phyloP scores from a whole-genome alignment of 495 filamentous ascomycete genomes.

The Penicillium atrosanguineum region DNA sequence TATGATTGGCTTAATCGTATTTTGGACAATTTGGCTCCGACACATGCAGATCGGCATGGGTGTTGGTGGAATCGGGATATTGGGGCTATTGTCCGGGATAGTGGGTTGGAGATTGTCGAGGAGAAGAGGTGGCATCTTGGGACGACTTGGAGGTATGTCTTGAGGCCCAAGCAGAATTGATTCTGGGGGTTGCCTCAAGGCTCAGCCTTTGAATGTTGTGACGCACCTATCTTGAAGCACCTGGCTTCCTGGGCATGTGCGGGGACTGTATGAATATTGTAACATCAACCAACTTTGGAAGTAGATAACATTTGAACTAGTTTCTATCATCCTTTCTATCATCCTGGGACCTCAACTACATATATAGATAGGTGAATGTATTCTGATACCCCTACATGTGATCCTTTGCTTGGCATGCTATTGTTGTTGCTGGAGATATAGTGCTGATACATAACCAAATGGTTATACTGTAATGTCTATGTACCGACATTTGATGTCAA shows the following conservation, averaged over 20 bases:
- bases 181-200: not conserved
- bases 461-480: too few relatives aligned
- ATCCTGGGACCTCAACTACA: too few relatives aligned
- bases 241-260: not conserved
- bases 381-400: too few relatives aligned
- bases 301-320: too few relatives aligned
- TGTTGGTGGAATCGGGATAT: slow-evolving; percentile 99
- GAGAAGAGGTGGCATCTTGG: slow-evolving; percentile 70
- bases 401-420: too few relatives aligned
- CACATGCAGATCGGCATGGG: slow-evolving; percentile 80
- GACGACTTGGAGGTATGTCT: slow-evolving; percentile 68
- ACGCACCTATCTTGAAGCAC: too few relatives aligned
- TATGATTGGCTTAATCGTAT: slow-evolving; percentile 75
- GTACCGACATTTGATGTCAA: too few relatives aligned
- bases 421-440: too few relatives aligned
- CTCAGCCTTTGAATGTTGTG: not conserved
- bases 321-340: too few relatives aligned
- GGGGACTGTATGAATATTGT: not conserved
- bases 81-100: slow-evolving; percentile 70
- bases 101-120: slow-evolving; percentile 76
- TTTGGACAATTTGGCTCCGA: slow-evolving; percentile 72
- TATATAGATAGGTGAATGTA: too few relatives aligned
- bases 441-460: too few relatives aligned
- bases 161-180: slow-evolving; percentile 40
- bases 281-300: not conserved